phyloP scores from a whole-genome alignment of 2,329 filamentous ascomycete genomes.

The Pestalotiopsis sp. region DNA sequence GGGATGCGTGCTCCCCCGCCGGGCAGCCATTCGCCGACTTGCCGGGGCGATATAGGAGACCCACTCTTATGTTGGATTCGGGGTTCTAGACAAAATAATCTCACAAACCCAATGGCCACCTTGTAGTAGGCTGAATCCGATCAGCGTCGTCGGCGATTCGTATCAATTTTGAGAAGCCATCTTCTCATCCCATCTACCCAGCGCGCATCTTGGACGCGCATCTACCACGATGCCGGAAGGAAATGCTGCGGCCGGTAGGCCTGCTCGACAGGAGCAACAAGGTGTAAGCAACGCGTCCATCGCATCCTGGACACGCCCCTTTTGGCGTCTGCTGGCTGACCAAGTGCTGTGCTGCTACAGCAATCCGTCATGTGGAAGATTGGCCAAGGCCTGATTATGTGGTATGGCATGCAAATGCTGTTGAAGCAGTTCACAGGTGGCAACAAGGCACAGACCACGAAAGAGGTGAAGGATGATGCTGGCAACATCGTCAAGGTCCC shows the following conservation, averaged over 20 bases:
- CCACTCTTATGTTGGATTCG: conserved; percentile 10
- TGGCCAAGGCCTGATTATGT: conserved; percentile 55
- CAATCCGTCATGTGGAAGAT: conserved; percentile 48
- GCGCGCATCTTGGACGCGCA: neutral
- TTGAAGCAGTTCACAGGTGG: conserved; percentile 56
- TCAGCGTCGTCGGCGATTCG: neutral
- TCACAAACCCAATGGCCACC: neutral
- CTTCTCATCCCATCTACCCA: neutral
- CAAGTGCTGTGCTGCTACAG: conserved; percentile 15
- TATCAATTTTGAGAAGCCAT: neutral
- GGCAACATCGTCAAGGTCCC: conserved; percentile 57
- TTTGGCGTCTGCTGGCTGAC: conserved; percentile 12
- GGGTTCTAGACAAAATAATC: conserved; percentile 9
- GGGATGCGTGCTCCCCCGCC: conserved; percentile 4
- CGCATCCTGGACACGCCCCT: neutral
- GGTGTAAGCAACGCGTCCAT: conserved; percentile 30
- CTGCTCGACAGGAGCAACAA: conserved; percentile 31
- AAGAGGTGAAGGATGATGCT: conserved; percentile 51
- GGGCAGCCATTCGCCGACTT: conserved; percentile 15
- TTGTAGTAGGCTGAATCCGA: neutral
- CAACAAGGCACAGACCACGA: conserved; percentile 49
- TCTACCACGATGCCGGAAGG: conserved; percentile 36
- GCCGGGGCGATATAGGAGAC: conserved; percentile 10
- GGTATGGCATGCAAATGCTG: conserved; percentile 60
- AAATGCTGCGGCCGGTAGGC: conserved; percentile 29